Evolutionary conservation across 2,329 filamentous ascomycete genomes (phyloP).

Genomic region (Ilyonectria sp.): DNA sequence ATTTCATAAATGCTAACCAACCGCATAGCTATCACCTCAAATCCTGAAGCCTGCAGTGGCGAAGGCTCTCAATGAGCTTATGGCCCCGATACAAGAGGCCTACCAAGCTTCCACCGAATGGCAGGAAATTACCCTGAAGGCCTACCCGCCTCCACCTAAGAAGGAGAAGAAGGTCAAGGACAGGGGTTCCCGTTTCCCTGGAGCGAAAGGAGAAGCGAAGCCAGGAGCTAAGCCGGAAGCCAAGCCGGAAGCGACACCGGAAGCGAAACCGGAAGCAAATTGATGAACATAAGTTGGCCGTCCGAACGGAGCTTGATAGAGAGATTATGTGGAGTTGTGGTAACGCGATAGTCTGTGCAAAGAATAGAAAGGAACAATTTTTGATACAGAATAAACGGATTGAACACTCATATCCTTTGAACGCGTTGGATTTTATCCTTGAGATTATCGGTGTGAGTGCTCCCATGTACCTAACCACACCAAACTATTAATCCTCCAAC

Average conservation of each 20-base stretch:
- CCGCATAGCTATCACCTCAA: slow-evolving; percentile 80
- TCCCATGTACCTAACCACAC: too few species aligned
- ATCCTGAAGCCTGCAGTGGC: slow-evolving; percentile 88
- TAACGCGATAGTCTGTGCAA: neutral
- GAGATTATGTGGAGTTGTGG: neutral
- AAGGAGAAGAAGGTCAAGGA: slow-evolving; percentile 86
- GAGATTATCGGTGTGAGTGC: too few species aligned
- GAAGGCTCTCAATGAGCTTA: slow-evolving; percentile 78
- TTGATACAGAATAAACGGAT: neutral
- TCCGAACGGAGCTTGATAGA: neutral
- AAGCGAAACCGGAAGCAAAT: neutral
- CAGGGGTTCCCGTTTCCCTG: slow-evolving; percentile 77
- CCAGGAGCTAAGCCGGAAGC: neutral
- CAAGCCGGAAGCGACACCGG: neutral
- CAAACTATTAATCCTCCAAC: too few species aligned
- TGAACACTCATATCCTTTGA: neutral
- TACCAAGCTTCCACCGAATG: slow-evolving; percentile 82
- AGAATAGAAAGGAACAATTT: neutral
- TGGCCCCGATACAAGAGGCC: slow-evolving; percentile 83
- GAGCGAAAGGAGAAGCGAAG: slow-evolving; percentile 39
- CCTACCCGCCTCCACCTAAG: slow-evolving; percentile 83
- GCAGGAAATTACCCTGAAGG: slow-evolving; percentile 78
- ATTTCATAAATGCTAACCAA: slow-evolving; percentile 7
- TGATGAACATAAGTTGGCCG: neutral
- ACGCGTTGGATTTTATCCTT: too few species aligned